Evolutionary conservation across 306 rosid species (phyloP), one percentile per base, ranked within the genome.

Genomic region (Vicia faba): DNA sequence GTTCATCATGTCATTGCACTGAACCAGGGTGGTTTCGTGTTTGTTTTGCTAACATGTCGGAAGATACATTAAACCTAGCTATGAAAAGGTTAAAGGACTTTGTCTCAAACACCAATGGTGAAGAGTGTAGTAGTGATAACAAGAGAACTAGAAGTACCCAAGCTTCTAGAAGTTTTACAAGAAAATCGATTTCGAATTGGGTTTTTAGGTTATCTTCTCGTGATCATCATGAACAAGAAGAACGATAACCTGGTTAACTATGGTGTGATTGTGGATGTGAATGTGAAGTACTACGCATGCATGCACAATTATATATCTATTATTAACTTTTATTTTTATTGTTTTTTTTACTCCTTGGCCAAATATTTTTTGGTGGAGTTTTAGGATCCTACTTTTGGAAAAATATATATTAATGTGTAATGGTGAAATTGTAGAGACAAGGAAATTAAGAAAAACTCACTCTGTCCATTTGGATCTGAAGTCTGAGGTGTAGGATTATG

Each of bases 21-120:
- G 95, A 91, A 66, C 95, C 97, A 0, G 97, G 97, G 0, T 91
- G 97, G 97, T 91, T 91, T 51, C 78, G 97, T 3, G 79, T 91
- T 1, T 91, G 97, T 49, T 91, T 85, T 14, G 95, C 97, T 14
- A 87, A 91, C 82, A 82, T 91, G 95, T 79, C 95, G 0, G 82
- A 82, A 16, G 77, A 79, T 0, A 86, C 95, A 3, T 58, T 87
- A 2, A 66, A 91, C 63, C 53, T 88, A 15, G 95, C 95, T 58
- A 69, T 91, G 87, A 84, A 80, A 56, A 70, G 97, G 0, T 43
- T 87, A 48, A 85, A 71, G 73, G 57, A 64, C 43, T 90, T 87
- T 45, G 95, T 86, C 0, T 44, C 14, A 3, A 81, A 81, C 33
- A 66, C 73, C 43, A 51, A 59, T 23, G 51, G 23, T 51, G 73